These are phyloP conservation scores for Amylocarpus encephaloides DNA, from an alignment of 2,329 filamentous ascomycete species.

Conservation along the genomic window DNA sequence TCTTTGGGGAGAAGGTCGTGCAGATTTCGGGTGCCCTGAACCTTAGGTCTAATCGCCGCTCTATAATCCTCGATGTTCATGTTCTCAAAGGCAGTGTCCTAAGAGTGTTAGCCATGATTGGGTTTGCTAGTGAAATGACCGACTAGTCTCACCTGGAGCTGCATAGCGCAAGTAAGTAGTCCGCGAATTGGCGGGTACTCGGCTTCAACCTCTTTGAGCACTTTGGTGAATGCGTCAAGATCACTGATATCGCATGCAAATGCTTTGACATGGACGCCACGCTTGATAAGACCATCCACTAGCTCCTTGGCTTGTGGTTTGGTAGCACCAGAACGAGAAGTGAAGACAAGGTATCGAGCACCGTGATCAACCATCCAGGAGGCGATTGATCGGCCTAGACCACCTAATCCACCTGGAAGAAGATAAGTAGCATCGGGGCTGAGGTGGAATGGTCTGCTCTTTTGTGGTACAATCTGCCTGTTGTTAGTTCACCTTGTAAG, in stretches of 20 bases:
- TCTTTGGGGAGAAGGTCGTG: conserved; percentile 5
- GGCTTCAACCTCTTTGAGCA: conserved; percentile 23
- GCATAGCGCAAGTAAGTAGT: conserved; percentile 41
- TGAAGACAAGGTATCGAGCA: conserved; percentile 20
- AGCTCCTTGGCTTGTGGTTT: no score
- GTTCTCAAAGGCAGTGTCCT: background rate
- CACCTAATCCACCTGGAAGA: conserved; percentile 35
- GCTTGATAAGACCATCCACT: no score
- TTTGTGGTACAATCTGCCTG: no score
- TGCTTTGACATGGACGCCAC: no score
- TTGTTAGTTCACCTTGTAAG: no score
- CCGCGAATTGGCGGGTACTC: conserved; percentile 37
- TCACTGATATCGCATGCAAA: conserved; percentile 42
- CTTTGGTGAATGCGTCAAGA: conserved; percentile 21
- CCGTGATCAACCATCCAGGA: conserved; percentile 33
- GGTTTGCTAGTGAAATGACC: no score
- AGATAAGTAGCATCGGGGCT: conserved; percentile 28
- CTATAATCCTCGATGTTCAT: conserved; percentile 28
- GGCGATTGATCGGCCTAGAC: conserved; percentile 32
- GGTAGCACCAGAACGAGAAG: background rate
- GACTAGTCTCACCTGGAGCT: conserved; percentile 13
- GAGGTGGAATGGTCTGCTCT: no score
- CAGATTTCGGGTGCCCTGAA: conserved; percentile 4
- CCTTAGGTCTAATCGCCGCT: conserved; percentile 32
- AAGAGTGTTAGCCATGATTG: no score